phyloP scores from a whole-genome alignment of 2,329 filamentous ascomycete genomes.

The Ascochyta viciae-villosae region DNA sequence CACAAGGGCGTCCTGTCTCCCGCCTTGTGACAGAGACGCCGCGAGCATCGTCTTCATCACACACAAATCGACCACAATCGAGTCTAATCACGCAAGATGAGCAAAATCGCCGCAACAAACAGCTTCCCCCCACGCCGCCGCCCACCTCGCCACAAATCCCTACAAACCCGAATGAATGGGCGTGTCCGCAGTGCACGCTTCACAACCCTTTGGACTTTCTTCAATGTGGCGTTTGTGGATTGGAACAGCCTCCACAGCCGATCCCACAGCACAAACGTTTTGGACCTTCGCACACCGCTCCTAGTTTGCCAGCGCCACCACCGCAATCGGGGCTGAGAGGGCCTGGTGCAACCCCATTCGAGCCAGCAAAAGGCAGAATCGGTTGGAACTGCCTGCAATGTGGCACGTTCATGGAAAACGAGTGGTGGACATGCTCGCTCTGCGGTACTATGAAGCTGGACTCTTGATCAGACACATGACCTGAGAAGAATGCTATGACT shows the following conservation, averaged over 20 bases:
- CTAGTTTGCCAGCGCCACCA: conserved; percentile 41
- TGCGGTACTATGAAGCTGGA: conserved; percentile 65
- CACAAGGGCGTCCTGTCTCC: conserved; percentile 42
- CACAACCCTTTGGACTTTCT: conserved; percentile 66
- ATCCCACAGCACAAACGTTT: conserved; percentile 44
- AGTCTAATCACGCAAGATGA: conserved; percentile 41
- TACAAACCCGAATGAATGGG: conserved; percentile 58
- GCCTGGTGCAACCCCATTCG: conserved; percentile 48
- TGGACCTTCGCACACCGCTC: conserved; percentile 29
- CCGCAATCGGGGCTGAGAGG: conserved; percentile 38
- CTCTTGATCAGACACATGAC: conserved; percentile 20
- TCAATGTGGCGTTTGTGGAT: conserved; percentile 66
- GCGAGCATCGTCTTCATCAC: conserved; percentile 18
- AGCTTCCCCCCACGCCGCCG: conserved; percentile 41
- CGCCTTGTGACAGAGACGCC: conserved; percentile 39
- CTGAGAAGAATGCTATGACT: neutral
- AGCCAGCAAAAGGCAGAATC: conserved; percentile 55
- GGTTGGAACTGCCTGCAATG: conserved; percentile 67
- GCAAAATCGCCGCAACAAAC: conserved; percentile 32
- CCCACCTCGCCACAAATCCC: conserved; percentile 33
- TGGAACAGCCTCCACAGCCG: conserved; percentile 59
- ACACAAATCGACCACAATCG: conserved; percentile 18
- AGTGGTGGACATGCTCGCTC: conserved; percentile 69
- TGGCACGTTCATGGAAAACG: conserved; percentile 67
- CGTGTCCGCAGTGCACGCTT: conserved; percentile 67